Evolutionary conservation across 2,329 filamentous ascomycete species (phyloP).

Genomic region (Cordyceps pruinosa): DNA sequence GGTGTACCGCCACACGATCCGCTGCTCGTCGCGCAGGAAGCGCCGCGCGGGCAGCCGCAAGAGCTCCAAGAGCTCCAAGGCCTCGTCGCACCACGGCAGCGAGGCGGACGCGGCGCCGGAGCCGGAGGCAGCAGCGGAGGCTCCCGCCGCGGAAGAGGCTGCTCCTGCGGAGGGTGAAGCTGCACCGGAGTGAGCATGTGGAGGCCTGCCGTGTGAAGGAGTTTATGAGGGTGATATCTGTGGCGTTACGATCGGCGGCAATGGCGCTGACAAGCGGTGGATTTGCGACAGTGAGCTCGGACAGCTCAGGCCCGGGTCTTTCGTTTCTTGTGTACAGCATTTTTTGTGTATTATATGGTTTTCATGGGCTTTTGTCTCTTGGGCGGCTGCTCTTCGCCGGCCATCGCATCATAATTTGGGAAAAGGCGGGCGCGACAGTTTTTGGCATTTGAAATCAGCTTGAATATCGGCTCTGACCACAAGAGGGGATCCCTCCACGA

Average conservation of each 20-base stretch:
- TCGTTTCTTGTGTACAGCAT: constrained; percentile 3
- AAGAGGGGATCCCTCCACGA: neutral
- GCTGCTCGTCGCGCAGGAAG: constrained; percentile 24
- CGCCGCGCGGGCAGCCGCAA: constrained; percentile 24
- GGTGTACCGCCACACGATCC: constrained; percentile 33
- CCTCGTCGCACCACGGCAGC: neutral
- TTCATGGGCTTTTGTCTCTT: neutral
- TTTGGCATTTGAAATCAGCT: neutral
- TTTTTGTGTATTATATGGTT: constrained; percentile 3
- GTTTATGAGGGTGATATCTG: neutral
- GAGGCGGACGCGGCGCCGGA: constrained; percentile 3
- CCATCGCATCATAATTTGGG: neutral
- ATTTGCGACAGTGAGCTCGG: neutral
- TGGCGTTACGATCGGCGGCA: neutral
- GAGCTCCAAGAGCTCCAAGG: constrained; percentile 29
- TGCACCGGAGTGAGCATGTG: neutral
- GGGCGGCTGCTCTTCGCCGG: neutral
- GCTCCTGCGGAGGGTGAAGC: neutral
- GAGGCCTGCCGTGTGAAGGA: neutral
- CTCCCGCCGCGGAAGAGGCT: neutral
- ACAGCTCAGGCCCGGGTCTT: neutral
- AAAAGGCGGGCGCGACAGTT: neutral
- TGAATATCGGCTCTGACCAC: neutral
- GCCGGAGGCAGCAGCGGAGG: neutral
- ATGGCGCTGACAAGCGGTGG: neutral